phyloP scores from a whole-genome alignment of 1,139 yeast genomes.

The Trichomonascaceae sp. region DNA sequence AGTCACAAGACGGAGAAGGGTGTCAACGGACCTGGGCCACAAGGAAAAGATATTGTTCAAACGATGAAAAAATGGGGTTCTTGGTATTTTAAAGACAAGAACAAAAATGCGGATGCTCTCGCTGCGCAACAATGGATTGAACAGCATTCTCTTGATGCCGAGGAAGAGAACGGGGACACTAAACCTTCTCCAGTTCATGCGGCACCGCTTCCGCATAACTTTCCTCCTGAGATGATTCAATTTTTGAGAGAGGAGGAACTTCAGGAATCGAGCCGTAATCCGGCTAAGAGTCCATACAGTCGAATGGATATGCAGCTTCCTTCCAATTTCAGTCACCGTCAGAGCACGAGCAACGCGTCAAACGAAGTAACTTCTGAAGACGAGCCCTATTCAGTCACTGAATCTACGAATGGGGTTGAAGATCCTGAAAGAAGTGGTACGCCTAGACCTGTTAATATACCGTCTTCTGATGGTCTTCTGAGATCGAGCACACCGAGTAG shows the following conservation, averaged over 20 bases:
- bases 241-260: constrained; percentile 11
- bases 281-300: constrained; percentile 17
- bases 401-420: neutral
- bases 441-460: neutral
- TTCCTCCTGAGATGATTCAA: constrained; percentile 27
- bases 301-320: constrained; percentile 25
- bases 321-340: constrained; percentile 4
- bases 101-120: constrained; percentile 3
- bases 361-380: neutral
- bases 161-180: neutral
- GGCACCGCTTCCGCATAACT: constrained; percentile 28
- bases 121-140: neutral
- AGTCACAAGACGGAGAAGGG: neutral
- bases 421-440: neutral
- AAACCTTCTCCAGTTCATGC: constrained; percentile 11
- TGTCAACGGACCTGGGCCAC: neutral
- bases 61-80: constrained; percentile 29
- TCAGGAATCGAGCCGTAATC: constrained; percentile 3
- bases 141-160: neutral
- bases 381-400: neutral
- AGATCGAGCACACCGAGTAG: neutral
- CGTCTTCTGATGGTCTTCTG: neutral
- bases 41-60: constrained; percentile 19
- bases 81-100: constrained; percentile 28
- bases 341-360: neutral